These are phyloP conservation scores for Erigeron canadensis DNA, from an alignment of 129 eudicot species.

Conservation along the genomic window DNA sequence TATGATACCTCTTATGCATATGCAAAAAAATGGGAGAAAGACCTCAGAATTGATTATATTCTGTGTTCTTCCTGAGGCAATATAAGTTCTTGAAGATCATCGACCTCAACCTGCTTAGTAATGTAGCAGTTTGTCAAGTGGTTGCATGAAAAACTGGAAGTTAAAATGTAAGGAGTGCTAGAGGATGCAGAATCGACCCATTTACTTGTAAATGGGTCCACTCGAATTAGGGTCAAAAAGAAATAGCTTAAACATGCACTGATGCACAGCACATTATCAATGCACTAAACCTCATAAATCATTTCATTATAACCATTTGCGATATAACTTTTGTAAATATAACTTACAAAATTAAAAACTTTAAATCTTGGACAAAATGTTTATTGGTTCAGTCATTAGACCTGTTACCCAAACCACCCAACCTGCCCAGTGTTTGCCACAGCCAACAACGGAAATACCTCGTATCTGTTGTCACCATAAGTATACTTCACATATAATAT, in stretches of 20 bases:
- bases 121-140: conserved; percentile 8
- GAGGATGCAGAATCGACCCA: background rate
- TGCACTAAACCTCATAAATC: background rate
- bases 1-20: conserved; percentile 33
- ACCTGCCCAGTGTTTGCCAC: conserved; percentile 11
- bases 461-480: conserved; percentile 45
- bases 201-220: background rate
- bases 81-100: conserved; percentile 64
- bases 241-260: background rate
- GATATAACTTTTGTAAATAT: background rate
- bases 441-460: conserved; percentile 42
- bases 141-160: background rate
- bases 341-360: background rate
- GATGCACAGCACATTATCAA: background rate
- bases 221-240: background rate
- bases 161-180: background rate
- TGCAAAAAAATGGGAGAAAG: conserved; percentile 31
- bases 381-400: background rate
- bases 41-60: conserved; percentile 31
- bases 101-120: conserved; percentile 64
- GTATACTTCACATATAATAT: conserved; percentile 63
- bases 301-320: background rate
- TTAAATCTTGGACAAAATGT: background rate
- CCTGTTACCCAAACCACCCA: background rate
- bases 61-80: conserved; percentile 76